Base-by-base conservation (phyloP, 148 eudicot species). In the Pharnaceum exiguum region DNA sequence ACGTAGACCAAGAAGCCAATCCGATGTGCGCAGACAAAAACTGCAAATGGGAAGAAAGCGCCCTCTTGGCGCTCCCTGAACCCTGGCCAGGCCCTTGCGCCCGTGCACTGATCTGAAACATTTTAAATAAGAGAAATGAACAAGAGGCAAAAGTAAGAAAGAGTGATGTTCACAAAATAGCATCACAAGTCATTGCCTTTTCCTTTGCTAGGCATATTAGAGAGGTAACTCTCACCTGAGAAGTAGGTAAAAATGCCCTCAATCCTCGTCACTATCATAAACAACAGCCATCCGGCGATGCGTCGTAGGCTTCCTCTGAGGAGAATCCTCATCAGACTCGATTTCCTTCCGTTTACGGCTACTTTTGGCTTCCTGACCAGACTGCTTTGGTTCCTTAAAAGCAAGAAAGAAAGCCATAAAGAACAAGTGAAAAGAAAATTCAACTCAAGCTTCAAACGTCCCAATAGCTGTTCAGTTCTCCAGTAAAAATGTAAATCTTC, bases 301-400 rank as follows among this genome's bases (percentile, higher is more conserved):
- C 21, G 86, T 8, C 43, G 88, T 25, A 17, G 78, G 59, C 70
- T 88, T 91, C 62, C 82, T 79, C 22, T 71, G 94, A 47, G 94
- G 86, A 68, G 94, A 85, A 11, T 91, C 98, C 70, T 87, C 96
- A 59, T 91, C 98, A 36, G 95, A 91, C 36, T 88, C 95, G 5
- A 88, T 77, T 59, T 57, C 96, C 68, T 85, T 88, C 40, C 90
- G 82, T 69, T 88, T 91, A 68, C 71, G 76, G 61, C 84, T 79
- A 49, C 85, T 58, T 68, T 80, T 66, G 2, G 83, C 76, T 31
- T 66, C 85, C 81, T 72, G 81, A 15, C 37, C 71, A 52, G 65
- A 74, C 43, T 68, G 93, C 75, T 67, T 76, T 35, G 89, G 87
- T 66, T 75, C 94, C 96, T 86, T 73, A 15, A 57, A 53, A 47